A percentile compares a stretch with the other conserved stretches of the same genome.
Conservation (phyloP, 2,329 filamentous ascomycete species). For the Neopestalotiopsis sp. region DNA sequence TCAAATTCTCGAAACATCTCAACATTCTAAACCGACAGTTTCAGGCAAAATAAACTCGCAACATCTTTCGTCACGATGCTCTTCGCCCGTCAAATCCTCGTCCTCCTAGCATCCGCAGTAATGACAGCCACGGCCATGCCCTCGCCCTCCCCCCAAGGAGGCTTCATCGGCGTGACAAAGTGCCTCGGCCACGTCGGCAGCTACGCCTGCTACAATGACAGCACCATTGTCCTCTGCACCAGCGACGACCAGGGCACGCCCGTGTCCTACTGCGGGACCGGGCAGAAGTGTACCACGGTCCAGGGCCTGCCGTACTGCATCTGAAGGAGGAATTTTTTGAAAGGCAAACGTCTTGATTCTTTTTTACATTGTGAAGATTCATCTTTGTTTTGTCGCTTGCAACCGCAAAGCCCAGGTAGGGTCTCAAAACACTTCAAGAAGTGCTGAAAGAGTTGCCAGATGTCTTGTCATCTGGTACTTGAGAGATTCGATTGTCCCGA, state of each 20-base stretch:
- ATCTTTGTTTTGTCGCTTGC: too few relatives aligned
- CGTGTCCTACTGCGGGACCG: background rate
- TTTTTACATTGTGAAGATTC: too few relatives aligned
- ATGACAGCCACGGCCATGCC: background rate
- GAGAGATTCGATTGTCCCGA: too few relatives aligned
- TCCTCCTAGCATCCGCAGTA: background rate
- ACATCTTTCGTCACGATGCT: background rate
- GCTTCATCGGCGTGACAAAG: constrained; percentile 5
- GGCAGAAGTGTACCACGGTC: background rate
- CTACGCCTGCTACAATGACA: background rate
- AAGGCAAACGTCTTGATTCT: too few relatives aligned
- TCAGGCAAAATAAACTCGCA: background rate
- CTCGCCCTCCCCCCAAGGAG: background rate
- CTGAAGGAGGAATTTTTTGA: background rate
- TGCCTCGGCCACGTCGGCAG: background rate
- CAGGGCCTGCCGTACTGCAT: background rate
- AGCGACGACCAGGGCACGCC: constrained; percentile 1
- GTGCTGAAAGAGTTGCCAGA: too few relatives aligned
- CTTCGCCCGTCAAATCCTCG: background rate
- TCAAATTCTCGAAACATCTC: too few relatives aligned
- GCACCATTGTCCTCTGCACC: background rate
- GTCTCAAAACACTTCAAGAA: too few relatives aligned
- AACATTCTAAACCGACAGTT: background rate
- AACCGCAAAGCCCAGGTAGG: too few relatives aligned
- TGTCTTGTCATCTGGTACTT: too few relatives aligned